Percentiles rank a stretch among this genome's conserved stretches.
These are phyloP conservation scores for Dryadomyces sulphureus DNA, from an alignment of 2,329 filamentous ascomycete genomes.

Conservation along the genomic window DNA sequence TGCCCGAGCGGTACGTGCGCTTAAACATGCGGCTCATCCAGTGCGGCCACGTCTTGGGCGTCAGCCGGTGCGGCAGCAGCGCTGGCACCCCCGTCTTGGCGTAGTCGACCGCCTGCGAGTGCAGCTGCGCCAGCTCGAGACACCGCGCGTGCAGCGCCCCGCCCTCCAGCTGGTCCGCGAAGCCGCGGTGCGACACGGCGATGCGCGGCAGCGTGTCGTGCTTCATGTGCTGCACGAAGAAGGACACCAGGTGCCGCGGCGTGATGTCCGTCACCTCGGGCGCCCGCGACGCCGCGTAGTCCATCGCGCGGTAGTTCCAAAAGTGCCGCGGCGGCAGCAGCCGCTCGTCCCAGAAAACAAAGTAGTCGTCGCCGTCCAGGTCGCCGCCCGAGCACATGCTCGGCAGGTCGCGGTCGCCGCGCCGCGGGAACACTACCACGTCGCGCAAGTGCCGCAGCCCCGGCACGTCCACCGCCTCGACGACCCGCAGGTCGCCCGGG, in stretches of 20 bases:
- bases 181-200: slow-evolving; percentile 67
- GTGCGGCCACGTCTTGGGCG: slow-evolving; percentile 59
- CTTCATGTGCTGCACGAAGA: slow-evolving; percentile 89
- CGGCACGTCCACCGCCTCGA: slow-evolving; percentile 64
- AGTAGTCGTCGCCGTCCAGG: slow-evolving; percentile 89
- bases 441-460: slow-evolving; percentile 64
- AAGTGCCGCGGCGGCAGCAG: slow-evolving; percentile 40
- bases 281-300: slow-evolving; percentile 48
- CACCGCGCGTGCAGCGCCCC: slow-evolving; percentile 59
- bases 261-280: slow-evolving; percentile 47
- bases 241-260: slow-evolving; percentile 59
- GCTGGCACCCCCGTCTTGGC: slow-evolving; percentile 78
- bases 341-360: slow-evolving; percentile 76
- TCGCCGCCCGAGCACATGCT: slow-evolving; percentile 96
- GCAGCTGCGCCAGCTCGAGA: slow-evolving; percentile 58
- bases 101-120: slow-evolving; percentile 89
- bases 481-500: slow-evolving; percentile 79
- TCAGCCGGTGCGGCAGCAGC: slow-evolving; percentile 43
- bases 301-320: slow-evolving; percentile 67
- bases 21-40: slow-evolving; percentile 63
- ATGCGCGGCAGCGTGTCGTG: slow-evolving; percentile 71
- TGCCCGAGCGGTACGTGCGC: slow-evolving; percentile 49
- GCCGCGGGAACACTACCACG: slow-evolving; percentile 65
- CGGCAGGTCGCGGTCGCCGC: slow-evolving; percentile 47
- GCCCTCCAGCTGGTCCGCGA: slow-evolving; percentile 45